Percentiles rank a stretch among this genome's conserved stretches.
These are phyloP conservation scores for Auriscalpium microsporum DNA, from an alignment of 768 basidiomycete species.

Conservation along the genomic window DNA sequence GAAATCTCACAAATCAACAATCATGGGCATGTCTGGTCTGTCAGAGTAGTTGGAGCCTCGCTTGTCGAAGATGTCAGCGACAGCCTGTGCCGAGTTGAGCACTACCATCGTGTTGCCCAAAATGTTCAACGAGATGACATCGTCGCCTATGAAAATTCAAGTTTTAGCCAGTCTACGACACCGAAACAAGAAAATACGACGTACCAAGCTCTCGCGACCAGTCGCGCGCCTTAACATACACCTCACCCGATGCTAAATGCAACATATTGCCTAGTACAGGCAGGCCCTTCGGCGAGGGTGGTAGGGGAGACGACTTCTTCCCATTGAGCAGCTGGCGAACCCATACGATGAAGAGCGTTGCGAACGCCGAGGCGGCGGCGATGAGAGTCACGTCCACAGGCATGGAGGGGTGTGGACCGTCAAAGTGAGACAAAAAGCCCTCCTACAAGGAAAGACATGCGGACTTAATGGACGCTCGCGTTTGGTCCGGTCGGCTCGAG, in stretches of 20 bases:
- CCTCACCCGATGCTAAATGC: conserved; percentile 15
- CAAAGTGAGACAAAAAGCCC: no score
- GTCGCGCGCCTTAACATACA: conserved; percentile 13
- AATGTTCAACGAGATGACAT: conserved; percentile 12
- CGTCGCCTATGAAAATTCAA: conserved; percentile 5
- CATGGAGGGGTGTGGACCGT: no score
- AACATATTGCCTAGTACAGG: conserved; percentile 19
- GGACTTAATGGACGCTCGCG: no score
- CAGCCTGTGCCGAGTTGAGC: conserved; percentile 14
- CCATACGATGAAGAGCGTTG: conserved; percentile 4
- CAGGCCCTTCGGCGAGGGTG: conserved; percentile 16
- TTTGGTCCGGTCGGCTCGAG: no score
- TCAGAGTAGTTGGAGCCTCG: conserved; percentile 19
- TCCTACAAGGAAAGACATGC: no score
- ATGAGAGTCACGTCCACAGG: conserved; percentile 4
- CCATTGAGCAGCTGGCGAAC: conserved; percentile 4
- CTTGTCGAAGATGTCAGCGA: conserved; percentile 19
- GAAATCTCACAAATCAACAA: conserved; percentile 13
- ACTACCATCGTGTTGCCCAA: conserved; percentile 13
- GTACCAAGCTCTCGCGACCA: conserved; percentile 20
- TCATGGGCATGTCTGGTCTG: conserved; percentile 17
- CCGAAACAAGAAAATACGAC: background rate
- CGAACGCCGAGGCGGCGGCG: background rate
- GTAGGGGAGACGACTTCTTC: conserved; percentile 5
- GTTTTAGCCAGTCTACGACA: background rate